Evolutionary conservation across 192 early-diverging fungal species (phyloP), one percentile per base, ranked within the genome.

Genomic region (Helicostylum pulchrum): DNA sequence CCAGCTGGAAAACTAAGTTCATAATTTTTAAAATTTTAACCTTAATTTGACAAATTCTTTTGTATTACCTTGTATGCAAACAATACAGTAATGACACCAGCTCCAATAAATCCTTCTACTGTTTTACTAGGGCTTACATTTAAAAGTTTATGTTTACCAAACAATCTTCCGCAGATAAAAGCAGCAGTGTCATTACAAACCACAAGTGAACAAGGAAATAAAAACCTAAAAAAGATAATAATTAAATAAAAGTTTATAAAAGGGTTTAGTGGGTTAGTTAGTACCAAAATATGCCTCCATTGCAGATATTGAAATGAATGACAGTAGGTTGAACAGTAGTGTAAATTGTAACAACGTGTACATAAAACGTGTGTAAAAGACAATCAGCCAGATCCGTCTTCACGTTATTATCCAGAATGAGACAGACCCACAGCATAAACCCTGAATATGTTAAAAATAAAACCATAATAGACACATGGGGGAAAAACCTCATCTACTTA

Each of bases 101-200:
- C 70, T 14, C 64, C 64, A 34, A 55, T 43, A 15, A 66, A 72
- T 6, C 70, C 70, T 62, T 72, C 70, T 0, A 51, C 15, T 3
- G 70, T 72, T 47, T 72, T 72, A 34, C 50, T 61, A 2, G 70
- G 70, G 12, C 64, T 66, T 11, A 72, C 4, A 2, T n/a, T 17
- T 0, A 42, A 31, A 15, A 72, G 20, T 42, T 48, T 34, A 4
- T 43, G 59, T 32, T 11, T 47, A 2, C 70, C 70, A 36, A 72
- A 50, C 14, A 5, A 3, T 17, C 31, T 49, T 7, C 70, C 70
- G 50, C 42, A 62, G 26, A 66, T 9, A 31, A 52, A 72, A 17
- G 70, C 70, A 45, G 44, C 10, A 2, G 44, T 66, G 23, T 72
- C 70, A 57, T 72, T 72, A 7, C 31, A 46, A 3, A 62, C 46